Evolutionary conservation across 768 basidiomycete species (phyloP).

Genomic region (Rubroboletus pulcherrimus): DNA sequence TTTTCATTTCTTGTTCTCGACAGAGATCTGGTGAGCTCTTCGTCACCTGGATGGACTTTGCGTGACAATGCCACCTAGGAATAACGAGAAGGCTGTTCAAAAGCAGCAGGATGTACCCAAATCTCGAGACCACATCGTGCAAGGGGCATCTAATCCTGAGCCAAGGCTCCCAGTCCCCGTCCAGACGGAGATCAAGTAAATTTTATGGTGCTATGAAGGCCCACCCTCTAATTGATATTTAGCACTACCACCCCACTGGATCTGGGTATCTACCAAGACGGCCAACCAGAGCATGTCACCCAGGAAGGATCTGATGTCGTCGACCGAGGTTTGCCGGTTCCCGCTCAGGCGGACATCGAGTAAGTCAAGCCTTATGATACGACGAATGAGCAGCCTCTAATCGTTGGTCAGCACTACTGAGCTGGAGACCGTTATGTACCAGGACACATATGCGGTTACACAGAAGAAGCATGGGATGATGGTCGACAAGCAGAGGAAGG

Average conservation of each 20-base stretch:
- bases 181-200: neutral
- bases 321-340: neutral
- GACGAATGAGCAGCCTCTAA: neutral
- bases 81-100: neutral
- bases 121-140: neutral
- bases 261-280: too few relatives aligned
- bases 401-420: neutral
- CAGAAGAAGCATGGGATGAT: neutral
- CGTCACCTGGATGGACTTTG: too few relatives aligned
- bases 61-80: neutral
- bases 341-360: neutral
- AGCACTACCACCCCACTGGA: neutral
- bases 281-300: neutral
- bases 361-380: neutral
- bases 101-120: neutral
- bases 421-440: neutral
- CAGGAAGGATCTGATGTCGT: neutral
- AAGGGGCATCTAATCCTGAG: neutral
- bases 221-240: neutral
- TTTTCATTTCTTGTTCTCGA: constrained; percentile 1
- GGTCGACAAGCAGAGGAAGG: neutral
- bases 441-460: neutral
- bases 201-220: neutral
- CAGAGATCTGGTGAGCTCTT: constrained; percentile 3
- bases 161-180: too few relatives aligned